Conservation (phyloP, 257 asterid species). For the Nicotiana tabacum region DNA sequence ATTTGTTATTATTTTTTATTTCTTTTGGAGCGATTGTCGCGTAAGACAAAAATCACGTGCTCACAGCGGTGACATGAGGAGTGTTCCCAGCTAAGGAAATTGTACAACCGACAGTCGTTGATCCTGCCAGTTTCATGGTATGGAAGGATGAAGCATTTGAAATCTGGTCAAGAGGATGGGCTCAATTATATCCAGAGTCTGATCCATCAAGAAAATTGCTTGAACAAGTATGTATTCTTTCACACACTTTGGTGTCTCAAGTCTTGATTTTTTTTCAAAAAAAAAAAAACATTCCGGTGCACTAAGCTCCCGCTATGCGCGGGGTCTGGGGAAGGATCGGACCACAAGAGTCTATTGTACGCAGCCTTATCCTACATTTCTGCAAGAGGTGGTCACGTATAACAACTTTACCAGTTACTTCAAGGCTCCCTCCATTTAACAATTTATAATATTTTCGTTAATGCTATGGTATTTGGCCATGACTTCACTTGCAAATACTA, state of each 20-base stretch:
- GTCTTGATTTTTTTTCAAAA: too few species aligned
- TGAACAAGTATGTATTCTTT: constrained; percentile 51
- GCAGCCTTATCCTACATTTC: too few species aligned
- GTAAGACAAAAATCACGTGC: too few species aligned
- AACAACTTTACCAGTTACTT: too few species aligned
- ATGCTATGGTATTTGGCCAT: not conserved
- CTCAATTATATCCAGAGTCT: constrained; percentile 64
- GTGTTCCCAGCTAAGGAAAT: constrained; percentile 94
- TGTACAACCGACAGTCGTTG: constrained; percentile 85
- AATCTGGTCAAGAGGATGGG: constrained; percentile 92
- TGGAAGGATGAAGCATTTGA: constrained; percentile 99
- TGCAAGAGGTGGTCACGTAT: too few species aligned
- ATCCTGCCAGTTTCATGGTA: constrained; percentile 70
- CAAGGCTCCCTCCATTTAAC: not conserved
- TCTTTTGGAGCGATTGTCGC: too few species aligned
- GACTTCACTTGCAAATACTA: not conserved
- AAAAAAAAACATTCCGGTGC: too few species aligned
- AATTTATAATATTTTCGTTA: too few species aligned
- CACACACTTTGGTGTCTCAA: not conserved
- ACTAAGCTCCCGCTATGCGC: too few species aligned
- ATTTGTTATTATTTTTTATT: too few species aligned
- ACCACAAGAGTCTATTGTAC: too few species aligned
- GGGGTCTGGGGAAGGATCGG: too few species aligned
- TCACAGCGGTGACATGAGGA: constrained; percentile 49
- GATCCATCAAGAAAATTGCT: constrained; percentile 72